These are phyloP conservation scores for Eucalyptus paniculata DNA, from an alignment of 345 rosid species.

Conservation along the genomic window DNA sequence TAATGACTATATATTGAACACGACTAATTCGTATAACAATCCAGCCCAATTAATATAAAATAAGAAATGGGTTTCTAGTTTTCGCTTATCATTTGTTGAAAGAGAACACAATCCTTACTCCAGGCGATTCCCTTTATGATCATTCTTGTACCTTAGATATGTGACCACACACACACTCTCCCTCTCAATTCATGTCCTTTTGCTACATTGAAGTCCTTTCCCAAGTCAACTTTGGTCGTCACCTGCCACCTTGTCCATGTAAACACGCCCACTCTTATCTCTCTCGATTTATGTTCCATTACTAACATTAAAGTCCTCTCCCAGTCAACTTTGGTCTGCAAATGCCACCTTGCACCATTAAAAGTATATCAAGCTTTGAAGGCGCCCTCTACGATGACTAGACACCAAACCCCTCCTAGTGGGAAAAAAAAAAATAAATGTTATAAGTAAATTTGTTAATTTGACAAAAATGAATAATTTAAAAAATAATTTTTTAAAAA, in stretches of 20 bases:
- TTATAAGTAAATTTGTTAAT: background rate
- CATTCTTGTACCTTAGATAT: background rate
- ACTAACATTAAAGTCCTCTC: background rate
- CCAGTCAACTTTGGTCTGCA: background rate
- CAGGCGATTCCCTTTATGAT: background rate
- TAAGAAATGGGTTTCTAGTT: no score
- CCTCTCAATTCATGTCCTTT: background rate
- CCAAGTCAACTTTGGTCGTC: background rate
- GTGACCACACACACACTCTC: background rate
- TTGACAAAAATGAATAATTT: background rate
- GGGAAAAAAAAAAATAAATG: background rate
- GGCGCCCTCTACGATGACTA: background rate
- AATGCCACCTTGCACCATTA: background rate
- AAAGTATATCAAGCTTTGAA: background rate
- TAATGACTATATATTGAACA: background rate
- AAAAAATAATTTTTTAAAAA: background rate
- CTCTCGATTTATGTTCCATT: background rate
- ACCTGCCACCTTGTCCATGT: background rate
- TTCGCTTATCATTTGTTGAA: fast-evolving
- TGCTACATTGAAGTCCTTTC: background rate
- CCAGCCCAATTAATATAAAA: background rate
- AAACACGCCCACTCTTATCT: background rate
- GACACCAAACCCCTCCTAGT: background rate
- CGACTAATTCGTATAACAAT: no score
- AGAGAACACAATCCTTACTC: background rate